Percentiles rank a stretch among this genome's conserved stretches.
These are phyloP conservation scores for Xylariaceae sp. DNA, from an alignment of 2,329 filamentous ascomycete species.

Conservation along the genomic window DNA sequence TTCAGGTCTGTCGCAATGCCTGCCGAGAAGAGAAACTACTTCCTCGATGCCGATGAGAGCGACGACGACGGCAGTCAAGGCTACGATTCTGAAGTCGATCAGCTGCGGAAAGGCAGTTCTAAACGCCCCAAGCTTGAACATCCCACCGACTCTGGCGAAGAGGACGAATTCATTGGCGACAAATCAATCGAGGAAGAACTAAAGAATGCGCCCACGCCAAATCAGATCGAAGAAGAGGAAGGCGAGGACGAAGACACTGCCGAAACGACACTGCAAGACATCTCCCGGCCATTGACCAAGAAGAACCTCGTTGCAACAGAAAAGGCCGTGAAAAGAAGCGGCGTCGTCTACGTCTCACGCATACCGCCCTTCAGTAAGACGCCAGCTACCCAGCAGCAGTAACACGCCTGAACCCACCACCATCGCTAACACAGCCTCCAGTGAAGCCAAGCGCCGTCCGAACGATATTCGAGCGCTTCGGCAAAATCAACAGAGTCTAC, in stretches of 20 bases:
- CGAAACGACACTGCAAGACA: conserved; percentile 41
- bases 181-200: conserved; percentile 24
- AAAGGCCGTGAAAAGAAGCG: conserved; percentile 65
- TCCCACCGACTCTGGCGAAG: conserved; percentile 24
- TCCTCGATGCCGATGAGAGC: conserved; percentile 59
- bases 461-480: conserved; percentile 57
- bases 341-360: conserved; percentile 78
- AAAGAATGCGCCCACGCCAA: conserved; percentile 15
- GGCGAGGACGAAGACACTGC: conserved; percentile 22
- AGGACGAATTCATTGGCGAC: conserved; percentile 31
- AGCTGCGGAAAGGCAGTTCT: conserved; percentile 61
- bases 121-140: conserved; percentile 46
- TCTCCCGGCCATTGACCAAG: conserved; percentile 55
- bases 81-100: conserved; percentile 64
- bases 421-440: conserved; percentile 46
- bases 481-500: conserved; percentile 55
- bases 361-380: conserved; percentile 79
- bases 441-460: conserved; percentile 59
- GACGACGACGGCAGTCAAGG: conserved; percentile 55
- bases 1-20: conserved; percentile 46
- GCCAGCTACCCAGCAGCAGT: neutral
- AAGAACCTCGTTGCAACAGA: conserved; percentile 65
- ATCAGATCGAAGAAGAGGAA: conserved; percentile 23
- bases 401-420: neutral
- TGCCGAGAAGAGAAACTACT: conserved; percentile 67